These are phyloP conservation scores for Chalciporus sp. DNA, from an alignment of 1,284 basidiomycete genomes.

Conservation along the genomic window DNA sequence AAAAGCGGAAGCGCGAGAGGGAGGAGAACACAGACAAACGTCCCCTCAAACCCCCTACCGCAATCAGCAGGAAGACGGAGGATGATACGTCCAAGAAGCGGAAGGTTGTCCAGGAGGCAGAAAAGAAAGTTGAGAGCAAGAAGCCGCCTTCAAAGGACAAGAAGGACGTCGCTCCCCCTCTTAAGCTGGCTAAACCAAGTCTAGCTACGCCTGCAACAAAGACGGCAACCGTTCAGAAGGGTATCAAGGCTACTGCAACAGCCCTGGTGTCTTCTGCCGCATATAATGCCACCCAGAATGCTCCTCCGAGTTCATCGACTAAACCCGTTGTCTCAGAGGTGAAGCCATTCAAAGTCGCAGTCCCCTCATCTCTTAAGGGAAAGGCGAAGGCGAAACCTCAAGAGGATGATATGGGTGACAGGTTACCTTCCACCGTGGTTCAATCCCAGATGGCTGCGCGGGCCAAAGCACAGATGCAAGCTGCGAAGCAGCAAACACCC, in stretches of 20 bases:
- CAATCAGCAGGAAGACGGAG: conserved; percentile 59
- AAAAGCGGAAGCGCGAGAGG: conserved; percentile 71
- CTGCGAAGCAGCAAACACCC: conserved; percentile 51
- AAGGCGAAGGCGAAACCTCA: conserved; percentile 48
- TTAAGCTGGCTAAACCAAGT: conserved; percentile 38
- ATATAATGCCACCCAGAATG: conserved; percentile 37
- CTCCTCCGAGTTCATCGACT: conserved; percentile 9
- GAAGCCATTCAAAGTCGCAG: conserved; percentile 40
- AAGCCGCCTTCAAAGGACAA: conserved; percentile 54
- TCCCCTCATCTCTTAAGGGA: conserved; percentile 41
- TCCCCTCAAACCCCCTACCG: conserved; percentile 41
- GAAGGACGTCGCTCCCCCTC: conserved; percentile 34
- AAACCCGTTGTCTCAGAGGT: conserved; percentile 35
- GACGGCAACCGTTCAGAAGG: conserved; percentile 26
- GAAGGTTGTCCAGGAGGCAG: conserved; percentile 53
- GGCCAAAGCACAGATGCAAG: conserved; percentile 65
- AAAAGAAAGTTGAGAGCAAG: conserved; percentile 61
- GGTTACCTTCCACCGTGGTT: conserved; percentile 61
- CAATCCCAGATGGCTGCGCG: conserved; percentile 71
- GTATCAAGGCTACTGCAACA: conserved; percentile 17
- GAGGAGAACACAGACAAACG: conserved; percentile 75
- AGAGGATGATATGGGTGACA: conserved; percentile 50
- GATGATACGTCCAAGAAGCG: conserved; percentile 75
- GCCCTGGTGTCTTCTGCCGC: conserved; percentile 36
- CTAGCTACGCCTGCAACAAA: conserved; percentile 40